Percentiles rank a stretch among this genome's conserved stretches.
Evolutionary conservation across 257 asterid species (phyloP).

Genomic region (Paulownia fortunei): DNA sequence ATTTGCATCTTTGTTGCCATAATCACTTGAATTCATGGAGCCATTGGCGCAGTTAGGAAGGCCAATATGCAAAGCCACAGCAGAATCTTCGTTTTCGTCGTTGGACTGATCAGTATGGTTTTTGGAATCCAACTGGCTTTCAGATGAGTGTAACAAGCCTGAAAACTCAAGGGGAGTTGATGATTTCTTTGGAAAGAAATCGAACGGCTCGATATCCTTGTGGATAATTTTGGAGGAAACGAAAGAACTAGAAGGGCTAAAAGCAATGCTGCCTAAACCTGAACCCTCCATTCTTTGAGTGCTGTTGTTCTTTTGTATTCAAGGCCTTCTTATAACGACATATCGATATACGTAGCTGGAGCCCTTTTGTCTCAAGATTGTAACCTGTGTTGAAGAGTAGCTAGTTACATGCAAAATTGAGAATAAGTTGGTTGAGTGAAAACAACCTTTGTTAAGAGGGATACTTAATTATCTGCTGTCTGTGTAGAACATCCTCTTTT

Average conservation of each 20-base stretch:
- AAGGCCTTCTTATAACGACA: constrained; percentile 37
- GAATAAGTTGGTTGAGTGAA: constrained; percentile 48
- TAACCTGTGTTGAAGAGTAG: constrained; percentile 30
- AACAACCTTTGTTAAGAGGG: constrained; percentile 41
- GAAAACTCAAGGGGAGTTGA: background rate
- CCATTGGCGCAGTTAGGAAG: constrained; percentile 49
- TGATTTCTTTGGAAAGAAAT: constrained; percentile 57
- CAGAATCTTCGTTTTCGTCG: constrained; percentile 35
- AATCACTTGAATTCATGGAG: constrained; percentile 11
- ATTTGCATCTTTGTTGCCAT: constrained; percentile 11
- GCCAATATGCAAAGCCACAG: constrained; percentile 55
- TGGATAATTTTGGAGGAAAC: constrained; percentile 18
- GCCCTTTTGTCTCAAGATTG: background rate
- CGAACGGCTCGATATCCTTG: constrained; percentile 43
- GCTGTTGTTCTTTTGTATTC: constrained; percentile 17
- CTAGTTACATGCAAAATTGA: background rate
- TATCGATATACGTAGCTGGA: background rate
- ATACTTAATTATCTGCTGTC: constrained; percentile 39
- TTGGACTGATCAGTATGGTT: background rate
- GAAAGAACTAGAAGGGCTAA: constrained; percentile 22
- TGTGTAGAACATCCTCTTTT: constrained; percentile 38
- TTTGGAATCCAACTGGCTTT: background rate
- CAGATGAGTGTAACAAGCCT: background rate
- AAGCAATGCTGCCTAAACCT: constrained; percentile 22
- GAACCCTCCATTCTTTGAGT: constrained; percentile 40